Conservation (phyloP, 2,329 filamentous ascomycete species). For the Xylariaceae sp. region DNA sequence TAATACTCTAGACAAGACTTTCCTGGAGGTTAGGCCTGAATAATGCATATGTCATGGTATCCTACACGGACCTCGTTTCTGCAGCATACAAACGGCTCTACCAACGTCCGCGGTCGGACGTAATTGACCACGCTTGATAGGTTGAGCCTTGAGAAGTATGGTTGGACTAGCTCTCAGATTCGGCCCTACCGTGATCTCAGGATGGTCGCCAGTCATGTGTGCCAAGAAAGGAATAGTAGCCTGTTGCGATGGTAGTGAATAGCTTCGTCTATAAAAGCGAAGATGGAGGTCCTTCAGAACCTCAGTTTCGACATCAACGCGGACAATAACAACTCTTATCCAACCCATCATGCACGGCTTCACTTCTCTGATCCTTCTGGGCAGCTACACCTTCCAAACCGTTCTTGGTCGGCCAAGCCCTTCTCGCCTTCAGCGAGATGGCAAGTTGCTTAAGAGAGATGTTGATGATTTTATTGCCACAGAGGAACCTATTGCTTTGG, state of each 20-base stretch:
- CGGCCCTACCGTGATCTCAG: slow-evolving; percentile 24
- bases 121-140: slow-evolving; percentile 12
- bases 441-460: slow-evolving; percentile 47
- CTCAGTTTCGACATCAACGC: slow-evolving; percentile 20
- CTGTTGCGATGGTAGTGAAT: slow-evolving; percentile 19
- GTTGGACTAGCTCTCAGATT: slow-evolving; percentile 21
- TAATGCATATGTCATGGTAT: slow-evolving; percentile 16
- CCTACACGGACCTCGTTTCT: slow-evolving; percentile 6
- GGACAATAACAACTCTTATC: slow-evolving; percentile 32
- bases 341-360: slow-evolving; percentile 54
- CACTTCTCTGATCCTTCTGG: slow-evolving; percentile 53
- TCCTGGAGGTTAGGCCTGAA: slow-evolving; percentile 10
- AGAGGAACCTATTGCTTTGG: slow-evolving; percentile 55
- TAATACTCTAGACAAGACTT: slow-evolving; percentile 2
- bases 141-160: slow-evolving; percentile 17
- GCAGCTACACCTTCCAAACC: slow-evolving; percentile 54
- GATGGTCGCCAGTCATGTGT: slow-evolving; percentile 18
- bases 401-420: slow-evolving; percentile 51
- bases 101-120: slow-evolving; percentile 9
- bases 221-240: slow-evolving; percentile 20
- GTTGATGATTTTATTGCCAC: slow-evolving; percentile 57
- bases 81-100: slow-evolving; percentile 12
- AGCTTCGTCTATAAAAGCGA: slow-evolving; percentile 31
- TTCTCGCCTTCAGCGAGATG: slow-evolving; percentile 37
- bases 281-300: slow-evolving; percentile 31